These are phyloP conservation scores for Tricholoma matsutake DNA, from an alignment of 768 basidiomycete species.

Conservation along the genomic window DNA sequence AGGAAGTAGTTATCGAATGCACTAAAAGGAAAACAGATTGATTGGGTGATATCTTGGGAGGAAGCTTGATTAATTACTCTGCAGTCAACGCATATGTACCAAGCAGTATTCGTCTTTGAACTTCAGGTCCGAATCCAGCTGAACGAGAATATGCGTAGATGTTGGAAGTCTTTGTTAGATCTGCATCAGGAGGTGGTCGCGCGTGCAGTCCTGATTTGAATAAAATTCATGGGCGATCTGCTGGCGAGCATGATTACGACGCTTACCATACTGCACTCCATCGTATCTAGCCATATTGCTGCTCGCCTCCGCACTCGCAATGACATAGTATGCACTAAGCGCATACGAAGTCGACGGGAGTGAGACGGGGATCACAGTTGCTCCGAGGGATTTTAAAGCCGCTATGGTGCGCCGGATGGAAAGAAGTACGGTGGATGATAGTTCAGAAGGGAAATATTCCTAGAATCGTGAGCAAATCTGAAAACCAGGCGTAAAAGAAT, in stretches of 20 bases:
- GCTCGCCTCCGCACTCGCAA: conserved; percentile 90
- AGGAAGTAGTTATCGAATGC: conserved; percentile 98
- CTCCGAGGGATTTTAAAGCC: conserved; percentile 48
- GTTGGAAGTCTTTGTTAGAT: conserved; percentile 46
- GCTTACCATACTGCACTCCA: conserved; percentile 77
- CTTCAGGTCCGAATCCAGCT: conserved; percentile 77
- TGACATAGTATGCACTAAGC: conserved; percentile 93
- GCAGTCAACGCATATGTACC: conserved; percentile 92
- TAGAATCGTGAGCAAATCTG: conserved; percentile 10
- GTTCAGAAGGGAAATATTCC: conserved; percentile 81
- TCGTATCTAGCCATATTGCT: conserved; percentile 91
- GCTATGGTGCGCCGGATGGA: conserved; percentile 46
- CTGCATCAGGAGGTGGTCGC: conserved; percentile 36
- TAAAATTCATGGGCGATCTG: neutral
- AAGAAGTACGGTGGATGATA: conserved; percentile 43
- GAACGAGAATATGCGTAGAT: conserved; percentile 69
- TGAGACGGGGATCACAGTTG: conserved; percentile 66
- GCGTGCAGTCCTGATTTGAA: conserved; percentile 46
- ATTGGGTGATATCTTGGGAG: neutral
- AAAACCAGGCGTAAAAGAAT: neutral
- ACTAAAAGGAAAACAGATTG: conserved; percentile 35
- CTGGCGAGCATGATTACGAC: neutral
- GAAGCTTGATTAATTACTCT: conserved; percentile 53
- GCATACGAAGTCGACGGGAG: conserved; percentile 68
- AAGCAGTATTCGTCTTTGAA: conserved; percentile 80